Evolutionary conservation across 345 rosid species (phyloP), one percentile per base, ranked within the genome.

Genomic region (Hibiscus tridactylites): DNA sequence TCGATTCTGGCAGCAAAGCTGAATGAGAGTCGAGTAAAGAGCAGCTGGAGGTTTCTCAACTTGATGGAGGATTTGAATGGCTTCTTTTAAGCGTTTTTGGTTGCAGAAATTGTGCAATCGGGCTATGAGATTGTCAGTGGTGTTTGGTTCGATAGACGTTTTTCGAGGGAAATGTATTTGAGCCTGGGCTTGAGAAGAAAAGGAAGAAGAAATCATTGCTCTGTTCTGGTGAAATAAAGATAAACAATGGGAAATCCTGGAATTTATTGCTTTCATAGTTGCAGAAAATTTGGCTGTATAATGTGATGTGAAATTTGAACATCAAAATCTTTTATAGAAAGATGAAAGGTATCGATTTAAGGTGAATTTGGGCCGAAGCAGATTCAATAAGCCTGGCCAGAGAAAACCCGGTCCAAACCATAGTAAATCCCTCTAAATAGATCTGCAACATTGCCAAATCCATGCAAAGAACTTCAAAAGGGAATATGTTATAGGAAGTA

Each of bases 11-110:
- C 83, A 77, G 74, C 96, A 93, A 71, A 67, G 58, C 71, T 83
- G 93, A 8, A 90, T 77, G 39, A 93, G 89, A 69, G 81, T 74
- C 4, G 91, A 88, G 76, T 91, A 93, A n/a, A 87, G 76, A 37
- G 83, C 71, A 75, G 90, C 86, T n/a, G 85, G 79, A 70, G 96
- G 92, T 11, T 72, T 74, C 24, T 80, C 81, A 1, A 85, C 78
- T 61, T 35, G 86, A 71, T 70, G 66, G 68, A 93, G 93, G 61
- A 89, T 39, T 28, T 79, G 85, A 47, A 88, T 44, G 5, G 98
- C 96, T 58, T 89, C 96, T 56, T 47, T 60, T 4, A 85, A 63
- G 39, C 85, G 89, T 35, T 75, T 86, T 42, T 88, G 82, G 16
- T 71, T 77, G 71, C 96, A 88, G 24, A 93, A 80, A 62, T 72